phyloP scores from a whole-genome alignment of 2,329 filamentous ascomycete genomes.

The Xylariaceae sp. region DNA sequence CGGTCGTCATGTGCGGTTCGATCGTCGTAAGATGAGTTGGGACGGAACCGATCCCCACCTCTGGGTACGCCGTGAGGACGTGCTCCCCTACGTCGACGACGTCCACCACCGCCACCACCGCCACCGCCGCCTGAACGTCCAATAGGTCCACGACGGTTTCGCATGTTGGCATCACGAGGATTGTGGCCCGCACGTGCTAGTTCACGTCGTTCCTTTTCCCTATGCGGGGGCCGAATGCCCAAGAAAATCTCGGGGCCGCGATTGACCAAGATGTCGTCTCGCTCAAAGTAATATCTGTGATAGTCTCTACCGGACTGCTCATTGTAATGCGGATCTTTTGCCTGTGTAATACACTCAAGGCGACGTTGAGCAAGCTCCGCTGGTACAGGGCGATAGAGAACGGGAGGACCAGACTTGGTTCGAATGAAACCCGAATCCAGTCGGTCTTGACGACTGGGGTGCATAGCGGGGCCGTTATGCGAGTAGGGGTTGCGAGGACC shows the following conservation, averaged over 20 bases:
- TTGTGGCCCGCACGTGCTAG: conserved; percentile 31
- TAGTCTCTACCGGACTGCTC: conserved; percentile 47
- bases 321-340: conserved; percentile 40
- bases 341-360: conserved; percentile 50
- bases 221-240: conserved; percentile 56
- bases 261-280: conserved; percentile 61
- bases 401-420: conserved; percentile 40
- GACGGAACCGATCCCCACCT: conserved; percentile 33
- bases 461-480: conserved; percentile 24
- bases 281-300: conserved; percentile 70
- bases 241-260: conserved; percentile 65
- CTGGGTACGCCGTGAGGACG: conserved; percentile 31
- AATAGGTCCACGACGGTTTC: conserved; percentile 22
- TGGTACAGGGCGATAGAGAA: conserved; percentile 54
- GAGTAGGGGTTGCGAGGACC: conserved; percentile 38
- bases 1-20: conserved; percentile 23
- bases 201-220: conserved; percentile 41
- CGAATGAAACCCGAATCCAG: conserved; percentile 22
- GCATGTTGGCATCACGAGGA: conserved; percentile 6
- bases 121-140: conserved; percentile 23
- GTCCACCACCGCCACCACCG: conserved; percentile 21
- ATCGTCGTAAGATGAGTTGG: conserved; percentile 23
- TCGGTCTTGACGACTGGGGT: conserved; percentile 22
- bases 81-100: conserved; percentile 29
- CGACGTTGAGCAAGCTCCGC: conserved; percentile 60